Evolutionary conservation across 192 early-diverging fungal genomes (phyloP).

Genomic region (Podila clonocystis): DNA sequence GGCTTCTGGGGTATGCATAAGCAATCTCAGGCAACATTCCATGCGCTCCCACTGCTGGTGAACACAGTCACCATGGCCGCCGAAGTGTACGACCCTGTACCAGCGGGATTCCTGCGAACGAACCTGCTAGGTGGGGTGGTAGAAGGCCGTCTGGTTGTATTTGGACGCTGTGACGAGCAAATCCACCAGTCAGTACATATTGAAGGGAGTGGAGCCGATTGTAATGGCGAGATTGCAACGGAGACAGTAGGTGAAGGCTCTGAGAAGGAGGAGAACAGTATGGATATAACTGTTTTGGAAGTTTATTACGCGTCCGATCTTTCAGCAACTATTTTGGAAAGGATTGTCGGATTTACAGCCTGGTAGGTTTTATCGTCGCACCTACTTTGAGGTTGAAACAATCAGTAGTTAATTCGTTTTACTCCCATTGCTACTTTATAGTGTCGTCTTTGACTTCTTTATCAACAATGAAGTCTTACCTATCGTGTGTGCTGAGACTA

Average conservation of each 20-base stretch:
- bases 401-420: no score
- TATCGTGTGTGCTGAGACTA: slow-evolving; percentile 72
- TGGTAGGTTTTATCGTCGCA: slow-evolving; percentile 44
- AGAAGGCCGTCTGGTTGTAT: slow-evolving; percentile 74
- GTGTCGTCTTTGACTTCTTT: slow-evolving; percentile 67
- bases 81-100: slow-evolving; percentile 58
- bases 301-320: slow-evolving; percentile 36
- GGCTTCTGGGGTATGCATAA: slow-evolving; percentile 82
- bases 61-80: slow-evolving; percentile 47
- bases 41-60: slow-evolving; percentile 65
- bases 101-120: slow-evolving; percentile 71
- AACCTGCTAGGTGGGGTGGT: slow-evolving; percentile 76
- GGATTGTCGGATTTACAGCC: slow-evolving; percentile 23
- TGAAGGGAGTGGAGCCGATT: no score
- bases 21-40: slow-evolving; percentile 75
- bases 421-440: slow-evolving; percentile 7
- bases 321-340: slow-evolving; percentile 28
- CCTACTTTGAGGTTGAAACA: no score
- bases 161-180: slow-evolving; percentile 78
- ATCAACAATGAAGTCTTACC: slow-evolving; percentile 75
- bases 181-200: slow-evolving; percentile 50
- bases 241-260: neutral
- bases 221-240: neutral
- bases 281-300: neutral
- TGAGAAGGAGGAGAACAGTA: neutral